A percentile compares a stretch with the other conserved stretches of the same genome.
Conservation (phyloP, 2,329 filamentous ascomycete genomes). For the Fusarium fujikuroi region DNA sequence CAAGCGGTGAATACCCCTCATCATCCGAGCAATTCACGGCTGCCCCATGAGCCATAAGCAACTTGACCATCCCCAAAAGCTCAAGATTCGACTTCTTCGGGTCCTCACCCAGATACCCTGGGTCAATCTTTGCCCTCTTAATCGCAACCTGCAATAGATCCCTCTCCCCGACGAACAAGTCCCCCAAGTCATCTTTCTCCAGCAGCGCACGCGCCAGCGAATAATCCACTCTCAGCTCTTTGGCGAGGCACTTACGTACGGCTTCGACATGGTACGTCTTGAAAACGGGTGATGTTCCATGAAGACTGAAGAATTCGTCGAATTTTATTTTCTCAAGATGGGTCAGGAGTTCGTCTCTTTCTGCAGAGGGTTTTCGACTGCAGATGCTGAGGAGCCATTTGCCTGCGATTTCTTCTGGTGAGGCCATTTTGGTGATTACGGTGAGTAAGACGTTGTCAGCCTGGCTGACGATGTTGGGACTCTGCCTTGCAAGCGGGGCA, state of each 20-base stretch:
- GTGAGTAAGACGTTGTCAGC: background rate
- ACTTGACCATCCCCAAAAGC: background rate
- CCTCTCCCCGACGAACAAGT: background rate
- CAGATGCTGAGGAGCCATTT: conserved; percentile 17
- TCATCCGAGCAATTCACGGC: background rate
- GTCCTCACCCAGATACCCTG: background rate
- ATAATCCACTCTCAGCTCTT: background rate
- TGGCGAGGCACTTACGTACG: background rate
- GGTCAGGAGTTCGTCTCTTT: background rate
- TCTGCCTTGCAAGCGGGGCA: background rate
- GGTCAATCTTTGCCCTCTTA: background rate
- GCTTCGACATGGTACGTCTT: conserved; percentile 4
- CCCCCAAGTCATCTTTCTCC: background rate
- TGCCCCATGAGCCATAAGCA: conserved; percentile 12
- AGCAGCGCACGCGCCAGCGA: background rate
- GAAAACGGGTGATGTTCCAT: background rate
- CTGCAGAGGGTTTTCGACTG: background rate
- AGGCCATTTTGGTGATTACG: background rate
- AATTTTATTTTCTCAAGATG: conserved; percentile 8
- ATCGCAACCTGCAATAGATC: conserved; percentile 16
- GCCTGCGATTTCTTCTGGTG: background rate
- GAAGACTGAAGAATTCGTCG: conserved; percentile 9
- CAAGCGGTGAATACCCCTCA: conserved; percentile 8
- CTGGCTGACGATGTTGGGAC: background rate
- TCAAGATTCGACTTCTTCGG: conserved; percentile 6